phyloP scores from a whole-genome alignment of 352 stramenopile genomes.

The Blastocystis sp. region DNA sequence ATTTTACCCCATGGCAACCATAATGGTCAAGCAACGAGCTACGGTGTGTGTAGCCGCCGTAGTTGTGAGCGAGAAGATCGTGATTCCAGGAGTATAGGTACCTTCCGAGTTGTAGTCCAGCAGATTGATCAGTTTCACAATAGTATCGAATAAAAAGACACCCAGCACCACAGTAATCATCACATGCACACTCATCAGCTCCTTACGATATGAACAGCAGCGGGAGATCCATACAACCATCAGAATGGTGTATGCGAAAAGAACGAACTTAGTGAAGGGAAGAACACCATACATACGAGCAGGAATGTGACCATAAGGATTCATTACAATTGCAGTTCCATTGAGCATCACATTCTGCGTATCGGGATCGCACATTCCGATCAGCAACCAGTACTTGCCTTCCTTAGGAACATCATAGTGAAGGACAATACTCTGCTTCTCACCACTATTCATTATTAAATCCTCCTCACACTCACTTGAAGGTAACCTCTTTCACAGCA shows the following conservation, averaged over 20 bases:
- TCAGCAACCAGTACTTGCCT: slow-evolving; percentile 59
- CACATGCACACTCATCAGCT: slow-evolving; percentile 61
- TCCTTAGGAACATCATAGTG: slow-evolving; percentile 55
- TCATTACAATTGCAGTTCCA: slow-evolving; percentile 43
- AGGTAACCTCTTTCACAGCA: not conserved
- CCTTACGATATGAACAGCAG: slow-evolving; percentile 55
- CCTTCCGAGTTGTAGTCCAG: slow-evolving; percentile 15
- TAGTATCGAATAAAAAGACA: slow-evolving; percentile 34
- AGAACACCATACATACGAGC: slow-evolving; percentile 54
- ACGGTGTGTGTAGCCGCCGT: slow-evolving; percentile 41
- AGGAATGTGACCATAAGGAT: slow-evolving; percentile 60
- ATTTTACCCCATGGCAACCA: slow-evolving; percentile 41
- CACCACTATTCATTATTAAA: slow-evolving; percentile 32
- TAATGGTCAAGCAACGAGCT: slow-evolving; percentile 31
- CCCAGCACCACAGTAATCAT: slow-evolving; percentile 60
- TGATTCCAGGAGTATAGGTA: not conserved
- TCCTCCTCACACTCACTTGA: not conserved
- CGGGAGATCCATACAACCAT: slow-evolving; percentile 36
- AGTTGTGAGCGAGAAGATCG: slow-evolving; percentile 10
- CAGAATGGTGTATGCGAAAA: slow-evolving; percentile 32
- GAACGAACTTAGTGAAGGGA: slow-evolving; percentile 54
- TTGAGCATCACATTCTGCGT: slow-evolving; percentile 12
- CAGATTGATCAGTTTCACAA: slow-evolving; percentile 42
- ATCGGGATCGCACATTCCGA: slow-evolving; percentile 50
- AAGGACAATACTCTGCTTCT: slow-evolving; percentile 19